A percentile compares a stretch with the other conserved stretches of the same genome.
Evolutionary conservation across 345 rosid genomes (phyloP).

Genomic region (Brassica carinata): DNA sequence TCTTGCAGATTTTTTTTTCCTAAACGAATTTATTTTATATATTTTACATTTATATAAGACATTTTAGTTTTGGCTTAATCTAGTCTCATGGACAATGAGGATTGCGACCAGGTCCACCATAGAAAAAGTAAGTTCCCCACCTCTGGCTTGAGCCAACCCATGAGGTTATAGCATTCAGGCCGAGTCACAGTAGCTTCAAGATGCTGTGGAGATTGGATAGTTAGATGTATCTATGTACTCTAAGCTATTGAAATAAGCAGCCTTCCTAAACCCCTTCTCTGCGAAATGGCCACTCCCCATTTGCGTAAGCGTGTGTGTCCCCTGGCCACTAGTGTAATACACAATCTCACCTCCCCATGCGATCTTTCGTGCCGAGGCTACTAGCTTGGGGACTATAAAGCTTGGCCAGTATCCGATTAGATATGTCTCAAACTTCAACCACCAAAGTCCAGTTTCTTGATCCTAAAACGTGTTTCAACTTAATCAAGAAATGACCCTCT

Average conservation of each 20-base stretch:
- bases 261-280: constrained; percentile 50
- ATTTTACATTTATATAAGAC: background rate
- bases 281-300: constrained; percentile 72
- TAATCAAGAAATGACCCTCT: background rate
- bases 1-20: background rate
- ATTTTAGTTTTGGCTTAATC: background rate
- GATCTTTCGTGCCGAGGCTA: constrained; percentile 37
- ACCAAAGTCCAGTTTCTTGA: constrained; percentile 59
- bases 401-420: constrained; percentile 66
- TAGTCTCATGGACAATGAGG: constrained; percentile 8
- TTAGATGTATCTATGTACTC: constrained; percentile 20
- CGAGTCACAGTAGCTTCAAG: constrained; percentile 26
- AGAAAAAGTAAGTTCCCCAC: constrained; percentile 64
- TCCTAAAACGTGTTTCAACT: constrained; percentile 36
- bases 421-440: constrained; percentile 51
- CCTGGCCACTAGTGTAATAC: constrained; percentile 38
- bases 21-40: background rate
- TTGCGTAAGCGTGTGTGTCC: constrained; percentile 52
- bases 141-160: constrained; percentile 27
- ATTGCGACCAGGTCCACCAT: constrained; percentile 65
- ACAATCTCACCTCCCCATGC: constrained; percentile 73
- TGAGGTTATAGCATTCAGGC: constrained; percentile 27
- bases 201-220: constrained; percentile 31
- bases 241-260: constrained; percentile 56
- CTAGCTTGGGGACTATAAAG: constrained; percentile 44